Evolutionary conservation across 2,329 filamentous ascomycete genomes (phyloP), one percentile per base, ranked within the genome.

Genomic region (Endoconidiophora polonica): DNA sequence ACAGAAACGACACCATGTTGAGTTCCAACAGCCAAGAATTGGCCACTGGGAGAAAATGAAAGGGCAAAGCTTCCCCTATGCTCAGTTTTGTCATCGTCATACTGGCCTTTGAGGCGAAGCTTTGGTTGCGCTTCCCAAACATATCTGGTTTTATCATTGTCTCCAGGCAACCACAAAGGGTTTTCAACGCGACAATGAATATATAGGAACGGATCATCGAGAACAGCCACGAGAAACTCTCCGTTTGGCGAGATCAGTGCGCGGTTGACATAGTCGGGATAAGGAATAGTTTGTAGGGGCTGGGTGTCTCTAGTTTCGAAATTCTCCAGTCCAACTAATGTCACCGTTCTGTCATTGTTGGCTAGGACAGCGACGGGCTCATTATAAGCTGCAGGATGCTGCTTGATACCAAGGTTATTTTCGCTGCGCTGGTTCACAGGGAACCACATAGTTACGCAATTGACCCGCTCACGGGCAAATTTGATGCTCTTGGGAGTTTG

Each of bases 171-270:
- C 54, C 49, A 53, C 52, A 57, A 61, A 59, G 52, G 59, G 56
- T 68, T 63, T 39, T 60, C 61, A 2, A 62, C 61, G 44, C 81
- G 71, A 55, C 76, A 68, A 62, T 94, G 91, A 56, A 96, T 79
- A 63, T 91, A 95, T 18, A 90, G 77, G 55, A 79, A 84, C 1
- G 86, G 82, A 58, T 88, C 83, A 60, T 98, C 91, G 39, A 90
- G 84, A 41, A 96, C 84, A 2, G 87, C 85, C 4, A 88, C 74
- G 18, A 96, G 70, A 9, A 90, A 66, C 18, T 73, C 75, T 1
- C 88, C 90, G 61, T 95, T 83, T 0, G 90, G 91, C 5, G 90
- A 95, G 48, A 98, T 81, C n/a, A 88, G 77, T 33, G 88, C 86
- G 59, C 93, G 86, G 59, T 98, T 98, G 68, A 96, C 90, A 56